These are phyloP conservation scores for Alisma plantagoaquatica DNA, from an alignment of 106 monocot genomes.

Conservation along the genomic window DNA sequence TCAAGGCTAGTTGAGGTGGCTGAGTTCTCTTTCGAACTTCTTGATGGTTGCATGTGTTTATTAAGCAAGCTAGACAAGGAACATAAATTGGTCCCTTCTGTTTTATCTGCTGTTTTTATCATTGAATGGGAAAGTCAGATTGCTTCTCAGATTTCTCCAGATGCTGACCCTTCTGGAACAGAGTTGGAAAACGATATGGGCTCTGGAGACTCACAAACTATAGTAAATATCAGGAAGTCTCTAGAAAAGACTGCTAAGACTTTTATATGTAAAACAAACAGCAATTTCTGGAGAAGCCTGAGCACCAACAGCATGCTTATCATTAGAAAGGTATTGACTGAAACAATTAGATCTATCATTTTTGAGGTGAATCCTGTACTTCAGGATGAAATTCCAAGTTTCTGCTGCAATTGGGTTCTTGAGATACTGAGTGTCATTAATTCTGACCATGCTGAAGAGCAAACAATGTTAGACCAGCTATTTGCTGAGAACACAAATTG, in stretches of 20 bases:
- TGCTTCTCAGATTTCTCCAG: constrained; percentile 1
- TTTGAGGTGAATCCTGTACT: constrained; percentile 30
- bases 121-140: constrained; percentile 66
- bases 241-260: constrained; percentile 25
- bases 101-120: constrained; percentile 66
- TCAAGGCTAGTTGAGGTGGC: constrained; percentile 24
- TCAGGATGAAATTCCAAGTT: constrained; percentile 19
- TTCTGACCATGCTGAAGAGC: constrained; percentile 31
- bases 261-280: constrained; percentile 20
- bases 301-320: constrained; percentile 13
- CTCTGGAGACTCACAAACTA: constrained; percentile 14
- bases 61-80: constrained; percentile 33
- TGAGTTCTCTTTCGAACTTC: constrained; percentile 62
- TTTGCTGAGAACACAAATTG: constrained; percentile 46
- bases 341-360: constrained; percentile 48
- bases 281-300: constrained; percentile 30
- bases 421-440: constrained; percentile 37
- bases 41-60: constrained; percentile 54
- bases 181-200: background rate
- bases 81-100: constrained; percentile 32
- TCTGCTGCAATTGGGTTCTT: constrained; percentile 58
- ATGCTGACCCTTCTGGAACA: background rate
- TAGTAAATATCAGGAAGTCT: constrained; percentile 20
- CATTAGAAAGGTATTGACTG: constrained; percentile 41
- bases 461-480: constrained; percentile 49